Evolutionary conservation across 306 rosid species (phyloP), one percentile per base, ranked within the genome.

Genomic region (Cicer chorassanicum): DNA sequence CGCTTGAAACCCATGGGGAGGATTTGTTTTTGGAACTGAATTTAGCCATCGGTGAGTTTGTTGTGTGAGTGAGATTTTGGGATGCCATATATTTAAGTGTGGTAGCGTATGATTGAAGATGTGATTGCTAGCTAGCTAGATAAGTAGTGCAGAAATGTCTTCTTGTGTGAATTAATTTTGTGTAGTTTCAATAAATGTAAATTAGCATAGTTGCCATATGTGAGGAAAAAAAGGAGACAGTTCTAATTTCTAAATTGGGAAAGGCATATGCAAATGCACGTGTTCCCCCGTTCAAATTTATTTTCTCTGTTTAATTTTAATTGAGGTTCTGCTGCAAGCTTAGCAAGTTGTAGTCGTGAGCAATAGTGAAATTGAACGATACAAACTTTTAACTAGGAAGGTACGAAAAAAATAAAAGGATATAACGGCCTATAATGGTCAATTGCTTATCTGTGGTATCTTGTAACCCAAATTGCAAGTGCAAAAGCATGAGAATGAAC

Each of bases 21-120:
- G 76, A 42, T 56, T 72, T 72, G 76, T 8, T 72, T 41, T 49
- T 40, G 6, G 76, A 41, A 18, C 54, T n/a, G 6, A 41, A n/a
- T 12, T 53, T 72, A 0, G 66, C 76, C 76, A 72, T 72, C 43
- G 21, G 5, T 15, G 75, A 68, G 29, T 29, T 68, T 24, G 0
- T 51, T 9, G 16, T 2, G 40, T 42, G 40, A 2, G 49, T 53
- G 65, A 70, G 18, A 1, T 34, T 6, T 10, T 50, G 16, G 2
- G 15, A 10, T 12, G 40, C 13, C 42, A 8, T 53, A 24, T 24
- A 24, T 53, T 41, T 55, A 41, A 55, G 43, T 1, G 46, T 55
- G 15, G 34, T 34, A 2, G 40, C 43, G 46, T 36, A 38, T 13
- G 41, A 24, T 24, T 24, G 4, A 1, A 9, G 6, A n/a, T 18